Percentiles rank a stretch among this genome's conserved stretches.
Evolutionary conservation across 2,329 filamentous ascomycete genomes (phyloP).

Genomic region (Penicillium sp.): DNA sequence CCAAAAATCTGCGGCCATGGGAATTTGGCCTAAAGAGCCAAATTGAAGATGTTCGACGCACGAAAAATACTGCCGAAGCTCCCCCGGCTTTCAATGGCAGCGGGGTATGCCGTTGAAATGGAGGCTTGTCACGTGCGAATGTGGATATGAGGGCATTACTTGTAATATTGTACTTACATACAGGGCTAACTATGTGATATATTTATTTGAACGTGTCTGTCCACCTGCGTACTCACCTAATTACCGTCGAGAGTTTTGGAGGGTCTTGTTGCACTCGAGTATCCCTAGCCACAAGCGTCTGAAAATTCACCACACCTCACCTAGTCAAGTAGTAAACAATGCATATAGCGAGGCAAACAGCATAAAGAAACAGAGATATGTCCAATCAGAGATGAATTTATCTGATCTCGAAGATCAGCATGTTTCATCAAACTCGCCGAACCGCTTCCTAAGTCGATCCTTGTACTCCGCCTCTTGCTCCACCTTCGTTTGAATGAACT

Average conservation of each 20-base stretch:
- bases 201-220: not conserved
- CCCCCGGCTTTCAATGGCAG: constrained; percentile 9
- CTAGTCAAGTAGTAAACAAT: too few relatives aligned
- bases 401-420: not conserved
- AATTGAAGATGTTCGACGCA: not conserved
- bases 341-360: not conserved
- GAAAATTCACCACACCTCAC: too few relatives aligned
- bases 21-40: not conserved
- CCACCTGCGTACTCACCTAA: not conserved
- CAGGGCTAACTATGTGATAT: not conserved
- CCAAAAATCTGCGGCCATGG: constrained; percentile 89
- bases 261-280: too few relatives aligned
- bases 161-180: not conserved
- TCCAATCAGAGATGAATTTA: not conserved
- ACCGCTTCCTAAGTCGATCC: not conserved
- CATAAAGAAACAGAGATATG: not conserved
- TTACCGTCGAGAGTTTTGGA: not conserved
- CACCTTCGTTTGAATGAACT: not conserved
- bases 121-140: constrained; percentile 32
- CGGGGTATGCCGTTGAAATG: not conserved
- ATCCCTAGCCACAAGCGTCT: too few relatives aligned
- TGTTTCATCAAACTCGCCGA: not conserved
- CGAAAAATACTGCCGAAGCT: not conserved
- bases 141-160: constrained; percentile 3
- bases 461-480: not conserved